A percentile compares a stretch with the other conserved stretches of the same genome.
phyloP scores from a whole-genome alignment of 1,284 basidiomycete genomes.

The Microbotryum silenes-acaulis region DNA sequence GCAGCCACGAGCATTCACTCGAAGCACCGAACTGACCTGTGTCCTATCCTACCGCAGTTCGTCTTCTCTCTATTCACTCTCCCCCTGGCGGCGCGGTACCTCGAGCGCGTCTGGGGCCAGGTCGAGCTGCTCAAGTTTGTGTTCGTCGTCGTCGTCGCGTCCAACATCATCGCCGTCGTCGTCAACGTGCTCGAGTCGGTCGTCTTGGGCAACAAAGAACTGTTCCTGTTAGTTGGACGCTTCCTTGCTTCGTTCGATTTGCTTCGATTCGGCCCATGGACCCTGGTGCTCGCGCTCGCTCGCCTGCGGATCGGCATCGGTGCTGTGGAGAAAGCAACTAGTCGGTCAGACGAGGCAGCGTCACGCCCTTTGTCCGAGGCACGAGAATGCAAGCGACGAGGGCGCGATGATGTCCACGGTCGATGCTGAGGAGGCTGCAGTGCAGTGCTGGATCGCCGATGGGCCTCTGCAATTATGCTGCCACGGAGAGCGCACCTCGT shows the following conservation, averaged over 20 bases:
- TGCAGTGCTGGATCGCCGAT: too few species aligned
- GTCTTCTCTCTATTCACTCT: constrained; percentile 67
- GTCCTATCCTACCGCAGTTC: constrained; percentile 50
- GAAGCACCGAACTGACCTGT: background rate
- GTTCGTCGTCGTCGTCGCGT: constrained; percentile 63
- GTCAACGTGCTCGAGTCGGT: constrained; percentile 74
- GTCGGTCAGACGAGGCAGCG: too few species aligned
- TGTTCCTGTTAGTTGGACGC: constrained; percentile 59
- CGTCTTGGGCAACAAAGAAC: constrained; percentile 54
- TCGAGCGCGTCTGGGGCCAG: constrained; percentile 88
- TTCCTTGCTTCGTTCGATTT: background rate
- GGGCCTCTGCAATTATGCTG: too few species aligned
- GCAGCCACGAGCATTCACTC: background rate
- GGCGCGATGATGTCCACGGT: background rate
- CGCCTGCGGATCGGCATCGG: too few species aligned
- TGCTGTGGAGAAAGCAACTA: too few species aligned
- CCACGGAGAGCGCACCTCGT: too few species aligned
- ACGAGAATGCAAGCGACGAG: background rate
- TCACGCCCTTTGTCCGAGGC: too few species aligned
- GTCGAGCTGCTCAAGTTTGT: constrained; percentile 81
- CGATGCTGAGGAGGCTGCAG: too few species aligned
- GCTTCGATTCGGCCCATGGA: background rate
- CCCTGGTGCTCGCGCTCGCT: background rate
- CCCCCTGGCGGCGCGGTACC: constrained; percentile 74
- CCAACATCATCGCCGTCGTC: constrained; percentile 77